Percentiles rank a stretch among this genome's conserved stretches.
These are phyloP conservation scores for Paecilomyces variotii DNA, from an alignment of 2,329 filamentous ascomycete genomes.

Conservation along the genomic window DNA sequence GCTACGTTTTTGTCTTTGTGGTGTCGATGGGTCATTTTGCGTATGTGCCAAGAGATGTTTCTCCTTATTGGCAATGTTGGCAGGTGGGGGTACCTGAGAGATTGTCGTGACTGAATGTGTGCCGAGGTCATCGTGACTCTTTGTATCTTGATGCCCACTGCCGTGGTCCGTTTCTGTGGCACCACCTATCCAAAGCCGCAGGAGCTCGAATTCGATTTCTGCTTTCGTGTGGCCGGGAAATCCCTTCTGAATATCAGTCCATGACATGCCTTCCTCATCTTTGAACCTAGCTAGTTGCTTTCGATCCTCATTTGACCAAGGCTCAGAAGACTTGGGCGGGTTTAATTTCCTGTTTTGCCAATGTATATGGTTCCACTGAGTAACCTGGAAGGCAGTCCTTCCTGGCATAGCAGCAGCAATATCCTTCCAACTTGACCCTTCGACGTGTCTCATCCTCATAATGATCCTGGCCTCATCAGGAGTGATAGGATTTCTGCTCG, in stretches of 20 bases:
- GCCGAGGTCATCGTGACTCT: slow-evolving; percentile 1
- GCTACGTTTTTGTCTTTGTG: neutral
- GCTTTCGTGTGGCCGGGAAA: slow-evolving; percentile 20
- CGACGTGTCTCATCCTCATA: slow-evolving; percentile 20
- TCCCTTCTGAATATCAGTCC: slow-evolving; percentile 18
- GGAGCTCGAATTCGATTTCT: slow-evolving; percentile 27
- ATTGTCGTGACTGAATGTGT: neutral
- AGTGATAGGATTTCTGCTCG: slow-evolving; percentile 12
- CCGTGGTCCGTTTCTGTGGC: slow-evolving; percentile 10
- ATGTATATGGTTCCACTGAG: slow-evolving; percentile 20
- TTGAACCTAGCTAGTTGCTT: slow-evolving; percentile 18
- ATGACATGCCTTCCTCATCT: slow-evolving; percentile 20
- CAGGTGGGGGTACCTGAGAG: neutral
- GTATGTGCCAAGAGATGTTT: neutral
- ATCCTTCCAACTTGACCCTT: slow-evolving; percentile 21
- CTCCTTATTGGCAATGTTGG: neutral
- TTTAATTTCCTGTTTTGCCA: slow-evolving; percentile 20
- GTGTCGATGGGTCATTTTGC: neutral
- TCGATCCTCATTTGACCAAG: slow-evolving; percentile 23
- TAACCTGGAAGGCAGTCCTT: slow-evolving; percentile 13
- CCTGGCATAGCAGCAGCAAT: slow-evolving; percentile 20
- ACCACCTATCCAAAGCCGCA: slow-evolving; percentile 22
- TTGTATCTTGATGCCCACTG: neutral
- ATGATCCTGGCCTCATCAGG: slow-evolving; percentile 25
- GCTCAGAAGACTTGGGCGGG: slow-evolving; percentile 16